Evolutionary conservation across 2,329 filamentous ascomycete species (phyloP).

Genomic region (Diplodia sapinea): DNA sequence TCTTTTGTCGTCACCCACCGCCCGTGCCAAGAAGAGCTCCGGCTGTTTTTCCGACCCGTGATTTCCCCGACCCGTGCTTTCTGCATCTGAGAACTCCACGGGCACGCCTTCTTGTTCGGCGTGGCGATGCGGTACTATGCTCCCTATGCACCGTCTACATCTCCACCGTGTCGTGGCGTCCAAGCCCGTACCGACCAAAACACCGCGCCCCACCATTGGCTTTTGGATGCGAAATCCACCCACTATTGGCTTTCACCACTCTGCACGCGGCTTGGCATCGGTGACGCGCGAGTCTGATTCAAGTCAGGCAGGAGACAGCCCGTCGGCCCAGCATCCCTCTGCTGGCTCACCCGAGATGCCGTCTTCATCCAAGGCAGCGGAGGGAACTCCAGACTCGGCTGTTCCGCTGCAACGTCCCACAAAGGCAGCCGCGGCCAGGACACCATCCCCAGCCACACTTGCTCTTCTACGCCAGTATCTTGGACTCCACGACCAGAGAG

Average conservation of each 20-base stretch:
- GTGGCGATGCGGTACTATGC: neutral
- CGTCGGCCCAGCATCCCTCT: too few relatives aligned
- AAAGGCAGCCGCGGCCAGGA: too few relatives aligned
- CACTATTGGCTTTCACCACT: too few relatives aligned
- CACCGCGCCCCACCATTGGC: neutral
- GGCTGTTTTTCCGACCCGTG: conserved; percentile 4
- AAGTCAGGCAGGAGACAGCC: too few relatives aligned
- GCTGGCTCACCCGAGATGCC: neutral
- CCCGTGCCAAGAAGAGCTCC: neutral
- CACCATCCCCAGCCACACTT: neutral
- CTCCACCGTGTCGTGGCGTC: neutral
- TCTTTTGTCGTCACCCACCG: too few relatives aligned
- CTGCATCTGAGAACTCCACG: neutral
- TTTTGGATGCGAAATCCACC: neutral
- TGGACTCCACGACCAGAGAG: neutral
- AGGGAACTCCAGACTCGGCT: neutral
- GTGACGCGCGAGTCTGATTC: too few relatives aligned
- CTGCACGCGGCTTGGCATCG: too few relatives aligned
- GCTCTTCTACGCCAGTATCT: conserved; percentile 1
- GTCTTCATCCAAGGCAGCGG: neutral
- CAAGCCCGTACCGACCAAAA: neutral
- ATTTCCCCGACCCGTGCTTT: neutral
- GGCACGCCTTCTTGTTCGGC: neutral
- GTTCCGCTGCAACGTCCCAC: neutral
- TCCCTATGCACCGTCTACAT: neutral